phyloP scores from a whole-genome alignment of 192 early-diverging fungal species.

The Chytriomyces sp. region DNA sequence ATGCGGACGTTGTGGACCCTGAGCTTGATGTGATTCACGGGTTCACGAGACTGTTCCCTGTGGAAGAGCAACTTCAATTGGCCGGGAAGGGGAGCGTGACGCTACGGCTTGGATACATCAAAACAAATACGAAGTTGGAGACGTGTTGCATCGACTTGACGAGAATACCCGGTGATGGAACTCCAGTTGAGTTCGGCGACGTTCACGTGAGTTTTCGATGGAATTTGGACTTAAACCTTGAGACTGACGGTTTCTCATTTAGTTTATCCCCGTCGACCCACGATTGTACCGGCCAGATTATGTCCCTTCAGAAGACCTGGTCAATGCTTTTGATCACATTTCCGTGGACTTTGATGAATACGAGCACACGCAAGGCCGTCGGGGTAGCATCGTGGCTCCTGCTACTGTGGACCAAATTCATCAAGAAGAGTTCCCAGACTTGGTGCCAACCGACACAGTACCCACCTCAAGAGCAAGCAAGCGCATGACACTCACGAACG shows the following conservation, averaged over 20 bases:
- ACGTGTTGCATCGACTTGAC: slow-evolving; percentile 37
- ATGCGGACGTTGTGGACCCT: slow-evolving; percentile 33
- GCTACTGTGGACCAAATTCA: background rate
- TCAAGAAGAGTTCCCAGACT: slow-evolving; percentile 20
- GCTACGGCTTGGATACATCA: slow-evolving; percentile 30
- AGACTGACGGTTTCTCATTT: background rate
- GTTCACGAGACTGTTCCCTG: slow-evolving; percentile 29
- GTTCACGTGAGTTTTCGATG: slow-evolving; percentile 30
- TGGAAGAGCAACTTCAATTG: slow-evolving; percentile 28
- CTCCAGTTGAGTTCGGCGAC: slow-evolving; percentile 29
- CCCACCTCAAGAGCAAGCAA: background rate
- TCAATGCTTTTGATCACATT: slow-evolving; percentile 26
- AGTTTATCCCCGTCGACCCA: slow-evolving; percentile 37
- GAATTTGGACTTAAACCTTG: background rate
- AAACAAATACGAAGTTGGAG: slow-evolving; percentile 26
- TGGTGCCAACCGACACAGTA: slow-evolving; percentile 3
- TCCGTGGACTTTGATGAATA: slow-evolving; percentile 31
- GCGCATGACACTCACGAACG: background rate
- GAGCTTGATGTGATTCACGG: slow-evolving; percentile 32
- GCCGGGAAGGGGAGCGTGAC: slow-evolving; percentile 28
- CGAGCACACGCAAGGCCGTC: slow-evolving; percentile 24
- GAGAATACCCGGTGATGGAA: slow-evolving; percentile 24
- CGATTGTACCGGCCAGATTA: slow-evolving; percentile 27
- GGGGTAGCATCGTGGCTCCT: background rate
- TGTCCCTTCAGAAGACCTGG: slow-evolving; percentile 16